phyloP scores from a whole-genome alignment of 78 protist genomes.

The Cavenderia fasciculata region DNA sequence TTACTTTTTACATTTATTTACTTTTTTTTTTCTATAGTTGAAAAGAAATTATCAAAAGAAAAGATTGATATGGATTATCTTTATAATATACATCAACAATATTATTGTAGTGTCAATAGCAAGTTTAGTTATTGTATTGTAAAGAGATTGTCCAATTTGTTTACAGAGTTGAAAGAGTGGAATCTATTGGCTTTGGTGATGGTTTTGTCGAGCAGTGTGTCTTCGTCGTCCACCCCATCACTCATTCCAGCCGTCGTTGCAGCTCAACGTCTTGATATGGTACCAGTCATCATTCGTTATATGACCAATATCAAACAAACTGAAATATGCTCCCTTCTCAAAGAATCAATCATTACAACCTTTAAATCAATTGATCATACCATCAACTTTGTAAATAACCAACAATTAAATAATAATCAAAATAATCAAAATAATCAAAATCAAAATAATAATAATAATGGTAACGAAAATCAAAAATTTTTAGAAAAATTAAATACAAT shows the following conservation, averaged over 20 bases:
- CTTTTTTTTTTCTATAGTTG: background rate
- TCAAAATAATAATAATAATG: too few species aligned
- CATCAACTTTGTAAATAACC: background rate
- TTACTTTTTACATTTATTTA: background rate
- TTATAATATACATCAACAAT: too few species aligned
- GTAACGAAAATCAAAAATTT: too few species aligned
- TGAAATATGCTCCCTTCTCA: too few species aligned
- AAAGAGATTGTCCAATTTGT: background rate
- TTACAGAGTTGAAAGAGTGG: background rate
- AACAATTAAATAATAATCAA: too few species aligned
- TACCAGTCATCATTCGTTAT: background rate
- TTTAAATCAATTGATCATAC: too few species aligned
- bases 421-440: too few species aligned
- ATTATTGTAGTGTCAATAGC: background rate
- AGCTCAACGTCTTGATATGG: background rate
- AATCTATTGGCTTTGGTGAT: background rate
- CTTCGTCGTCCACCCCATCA: background rate
- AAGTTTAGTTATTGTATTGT: background rate
- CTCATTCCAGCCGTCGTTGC: background rate
- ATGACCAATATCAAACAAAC: background rate
- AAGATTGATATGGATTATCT: slow-evolving; percentile 3
- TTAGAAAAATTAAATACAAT: too few species aligned
- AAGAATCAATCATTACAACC: too few species aligned
- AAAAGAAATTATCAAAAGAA: background rate
- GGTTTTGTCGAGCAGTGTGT: background rate